These are phyloP conservation scores for Cladosporium austrohemisphaericum DNA, from an alignment of 2,329 filamentous ascomycete genomes.

Conservation along the genomic window DNA sequence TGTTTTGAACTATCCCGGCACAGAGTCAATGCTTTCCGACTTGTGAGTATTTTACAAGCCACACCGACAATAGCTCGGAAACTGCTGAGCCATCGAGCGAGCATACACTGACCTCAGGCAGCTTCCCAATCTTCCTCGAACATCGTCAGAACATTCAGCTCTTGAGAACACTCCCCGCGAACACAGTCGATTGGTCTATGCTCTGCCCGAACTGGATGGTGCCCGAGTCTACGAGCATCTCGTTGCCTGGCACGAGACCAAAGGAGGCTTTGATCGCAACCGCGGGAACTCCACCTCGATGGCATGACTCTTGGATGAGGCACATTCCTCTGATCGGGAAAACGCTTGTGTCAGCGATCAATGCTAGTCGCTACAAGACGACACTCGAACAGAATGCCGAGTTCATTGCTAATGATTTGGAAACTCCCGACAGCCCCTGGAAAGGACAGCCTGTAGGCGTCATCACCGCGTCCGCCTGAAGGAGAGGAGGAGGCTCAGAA, in stretches of 20 bases:
- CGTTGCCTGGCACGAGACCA: neutral
- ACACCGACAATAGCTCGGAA: constrained; percentile 2
- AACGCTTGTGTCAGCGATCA: constrained; percentile 28
- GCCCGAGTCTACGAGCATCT: constrained; percentile 30
- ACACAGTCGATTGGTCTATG: constrained; percentile 38
- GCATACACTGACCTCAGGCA: constrained; percentile 14
- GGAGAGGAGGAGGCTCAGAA: too few species aligned
- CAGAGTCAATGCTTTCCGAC: constrained; percentile 32
- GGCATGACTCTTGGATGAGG: constrained; percentile 33
- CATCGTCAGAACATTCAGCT: constrained; percentile 34
- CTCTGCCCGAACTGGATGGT: constrained; percentile 38
- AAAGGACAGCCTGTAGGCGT: constrained; percentile 36
- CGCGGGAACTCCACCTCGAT: constrained; percentile 32
- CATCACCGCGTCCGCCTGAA: constrained; percentile 22
- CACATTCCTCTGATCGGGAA: constrained; percentile 34
- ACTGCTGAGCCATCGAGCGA: too few species aligned
- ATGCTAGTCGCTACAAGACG: constrained; percentile 34
- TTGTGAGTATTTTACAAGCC: constrained; percentile 28
- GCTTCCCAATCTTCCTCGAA: constrained; percentile 35
- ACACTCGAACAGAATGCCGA: constrained; percentile 42
- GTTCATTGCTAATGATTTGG: constrained; percentile 41
- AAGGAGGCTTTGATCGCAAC: constrained; percentile 27
- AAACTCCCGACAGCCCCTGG: constrained; percentile 29
- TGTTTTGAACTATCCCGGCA: constrained; percentile 37
- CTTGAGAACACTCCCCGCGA: constrained; percentile 28